Percentiles rank a stretch among this genome's conserved stretches.
Evolutionary conservation across 1,284 basidiomycete species (phyloP).

Genomic region (Marasmius tenuissimus): DNA sequence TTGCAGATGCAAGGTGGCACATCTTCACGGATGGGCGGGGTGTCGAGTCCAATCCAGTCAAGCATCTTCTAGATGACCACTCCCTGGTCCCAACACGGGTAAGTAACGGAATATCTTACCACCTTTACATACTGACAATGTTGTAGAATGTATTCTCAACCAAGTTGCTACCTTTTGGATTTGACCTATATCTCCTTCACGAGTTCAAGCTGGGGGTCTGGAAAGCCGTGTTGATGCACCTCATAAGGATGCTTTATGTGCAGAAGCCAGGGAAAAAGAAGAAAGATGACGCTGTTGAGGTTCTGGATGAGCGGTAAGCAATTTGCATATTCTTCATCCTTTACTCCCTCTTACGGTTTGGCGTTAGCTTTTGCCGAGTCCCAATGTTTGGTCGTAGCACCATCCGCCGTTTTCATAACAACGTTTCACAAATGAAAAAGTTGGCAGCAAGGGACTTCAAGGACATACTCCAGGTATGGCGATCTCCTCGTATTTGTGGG

Average conservation of each 20-base stretch:
- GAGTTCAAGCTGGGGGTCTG: conserved; percentile 23
- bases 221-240: conserved; percentile 24
- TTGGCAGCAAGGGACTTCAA: conserved; percentile 22
- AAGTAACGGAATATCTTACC: conserved; percentile 3
- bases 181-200: conserved; percentile 15
- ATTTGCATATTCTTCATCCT: not conserved
- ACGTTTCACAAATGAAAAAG: too few species aligned
- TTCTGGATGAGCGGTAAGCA: not conserved
- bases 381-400: conserved; percentile 18
- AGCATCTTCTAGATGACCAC: not conserved
- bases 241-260: conserved; percentile 21
- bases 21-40: conserved; percentile 16
- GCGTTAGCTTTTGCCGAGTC: not conserved
- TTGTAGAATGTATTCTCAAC: too few species aligned
- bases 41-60: conserved; percentile 10
- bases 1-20: conserved; percentile 5
- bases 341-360: not conserved
- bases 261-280: too few species aligned
- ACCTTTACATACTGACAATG: too few species aligned
- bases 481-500: too few species aligned
- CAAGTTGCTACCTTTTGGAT: conserved; percentile 11
- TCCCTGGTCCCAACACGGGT: too few species aligned
- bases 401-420: conserved; percentile 19
- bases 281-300: not conserved
- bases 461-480: conserved; percentile 16